Conservation (phyloP, 768 basidiomycete genomes). For the Lepiota brunneoincarnata region DNA sequence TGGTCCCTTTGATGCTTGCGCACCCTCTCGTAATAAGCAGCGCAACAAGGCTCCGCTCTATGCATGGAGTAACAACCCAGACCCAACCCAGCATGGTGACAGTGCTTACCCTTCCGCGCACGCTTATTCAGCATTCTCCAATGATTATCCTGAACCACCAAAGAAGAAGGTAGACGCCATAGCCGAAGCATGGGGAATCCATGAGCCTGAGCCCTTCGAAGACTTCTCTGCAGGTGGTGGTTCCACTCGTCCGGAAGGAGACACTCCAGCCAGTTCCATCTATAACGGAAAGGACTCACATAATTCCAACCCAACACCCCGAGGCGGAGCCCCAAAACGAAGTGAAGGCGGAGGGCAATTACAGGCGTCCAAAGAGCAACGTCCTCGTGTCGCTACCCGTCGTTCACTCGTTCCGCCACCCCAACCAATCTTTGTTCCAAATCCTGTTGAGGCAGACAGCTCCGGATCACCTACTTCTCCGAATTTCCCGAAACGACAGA, state of each 20-base stretch:
- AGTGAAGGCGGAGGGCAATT: neutral
- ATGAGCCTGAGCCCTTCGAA: constrained; percentile 89
- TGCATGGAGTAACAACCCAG: constrained; percentile 57
- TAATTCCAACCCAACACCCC: constrained; percentile 25
- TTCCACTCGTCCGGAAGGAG: constrained; percentile 41
- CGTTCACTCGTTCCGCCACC: constrained; percentile 71
- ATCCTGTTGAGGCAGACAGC: constrained; percentile 37
- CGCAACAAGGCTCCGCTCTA: constrained; percentile 79
- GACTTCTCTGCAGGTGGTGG: constrained; percentile 87
- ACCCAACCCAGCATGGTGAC: constrained; percentile 32
- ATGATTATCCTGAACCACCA: constrained; percentile 55
- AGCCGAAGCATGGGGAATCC: constrained; percentile 91
- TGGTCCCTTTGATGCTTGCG: constrained; percentile 89
- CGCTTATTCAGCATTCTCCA: constrained; percentile 45
- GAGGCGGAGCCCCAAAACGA: constrained; percentile 35
- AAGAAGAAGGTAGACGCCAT: constrained; percentile 89
- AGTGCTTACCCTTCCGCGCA: constrained; percentile 54
- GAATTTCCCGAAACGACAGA: constrained; percentile 66
- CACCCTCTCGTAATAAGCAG: constrained; percentile 83
- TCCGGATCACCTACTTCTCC: constrained; percentile 40
- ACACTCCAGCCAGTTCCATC: constrained; percentile 65
- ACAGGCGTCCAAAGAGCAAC: constrained; percentile 41
- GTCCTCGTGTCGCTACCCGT: constrained; percentile 37
- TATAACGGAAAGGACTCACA: constrained; percentile 62
- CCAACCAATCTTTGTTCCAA: constrained; percentile 77